phyloP scores from a whole-genome alignment of 352 stramenopile genomes.

The Globisporangium radiosum region DNA sequence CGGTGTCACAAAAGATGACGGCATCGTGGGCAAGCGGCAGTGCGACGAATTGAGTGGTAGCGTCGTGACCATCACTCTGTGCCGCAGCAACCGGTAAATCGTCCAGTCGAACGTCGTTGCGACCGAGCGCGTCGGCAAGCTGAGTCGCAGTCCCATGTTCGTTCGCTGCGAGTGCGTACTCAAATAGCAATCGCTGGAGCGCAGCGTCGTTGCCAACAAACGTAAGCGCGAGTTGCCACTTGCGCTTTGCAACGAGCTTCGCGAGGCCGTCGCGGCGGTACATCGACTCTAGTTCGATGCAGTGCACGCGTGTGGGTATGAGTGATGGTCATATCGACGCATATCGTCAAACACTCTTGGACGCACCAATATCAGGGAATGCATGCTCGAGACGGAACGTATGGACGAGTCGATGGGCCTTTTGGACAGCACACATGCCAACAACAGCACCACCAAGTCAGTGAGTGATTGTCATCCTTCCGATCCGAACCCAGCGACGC shows the following conservation, averaged over 20 bases:
- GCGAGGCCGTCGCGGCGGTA: constrained; percentile 53
- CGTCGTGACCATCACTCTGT: background rate
- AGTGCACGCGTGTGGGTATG: background rate
- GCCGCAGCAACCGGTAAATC: constrained; percentile 11
- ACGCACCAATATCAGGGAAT: constrained; percentile 49
- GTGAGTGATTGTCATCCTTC: background rate
- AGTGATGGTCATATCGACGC: background rate
- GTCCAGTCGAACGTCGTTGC: constrained; percentile 27
- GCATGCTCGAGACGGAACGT: constrained; percentile 39
- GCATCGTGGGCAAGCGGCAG: constrained; percentile 15
- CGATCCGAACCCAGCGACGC: background rate
- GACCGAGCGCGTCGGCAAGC: constrained; percentile 21
- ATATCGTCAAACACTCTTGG: too few species aligned
- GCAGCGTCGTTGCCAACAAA: constrained; percentile 51
- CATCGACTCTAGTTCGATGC: constrained; percentile 26
- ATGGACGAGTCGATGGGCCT: constrained; percentile 56
- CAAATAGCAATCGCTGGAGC: constrained; percentile 41
- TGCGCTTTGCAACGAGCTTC: constrained; percentile 54
- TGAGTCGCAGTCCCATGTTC: constrained; percentile 19
- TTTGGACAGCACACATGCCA: too few species aligned
- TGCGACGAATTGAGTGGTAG: constrained; percentile 18
- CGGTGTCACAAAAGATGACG: constrained; percentile 39
- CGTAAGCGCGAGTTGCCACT: constrained; percentile 51
- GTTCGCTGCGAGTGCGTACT: constrained; percentile 29
- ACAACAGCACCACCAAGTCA: background rate